A percentile compares a stretch with the other conserved stretches of the same genome.
Conservation (phyloP, 768 basidiomycete species). For the Psilocybe cubensis region DNA sequence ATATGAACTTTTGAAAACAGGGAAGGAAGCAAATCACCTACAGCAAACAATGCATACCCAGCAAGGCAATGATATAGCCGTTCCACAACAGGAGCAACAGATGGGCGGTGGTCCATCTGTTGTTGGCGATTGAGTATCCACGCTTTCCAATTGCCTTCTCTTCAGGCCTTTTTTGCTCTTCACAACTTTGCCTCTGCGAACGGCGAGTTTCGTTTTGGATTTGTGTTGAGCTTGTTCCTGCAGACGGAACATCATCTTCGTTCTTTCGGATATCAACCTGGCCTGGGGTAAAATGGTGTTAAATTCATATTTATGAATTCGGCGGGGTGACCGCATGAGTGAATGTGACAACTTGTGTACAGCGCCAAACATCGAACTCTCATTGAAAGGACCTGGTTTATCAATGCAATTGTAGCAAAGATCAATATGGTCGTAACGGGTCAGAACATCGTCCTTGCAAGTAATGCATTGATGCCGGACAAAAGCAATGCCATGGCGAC, state of each 20-base stretch:
- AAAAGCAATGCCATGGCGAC: conserved; percentile 6
- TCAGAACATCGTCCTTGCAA: conserved; percentile 14
- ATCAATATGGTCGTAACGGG: conserved; percentile 1
- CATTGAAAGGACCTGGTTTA: background rate
- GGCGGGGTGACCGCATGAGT: conserved; percentile 9
- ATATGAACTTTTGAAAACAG: background rate
- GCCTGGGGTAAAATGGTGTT: conserved; percentile 2
- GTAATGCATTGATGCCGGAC: conserved; percentile 14
- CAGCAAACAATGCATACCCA: conserved; percentile 15
- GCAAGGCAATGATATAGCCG: conserved; percentile 8
- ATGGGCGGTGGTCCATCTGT: background rate
- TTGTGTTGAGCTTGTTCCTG: background rate
- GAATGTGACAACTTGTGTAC: conserved; percentile 8
- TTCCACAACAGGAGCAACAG: conserved; percentile 5
- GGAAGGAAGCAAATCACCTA: background rate
- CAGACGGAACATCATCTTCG: conserved; percentile 10
- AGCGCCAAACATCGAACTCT: background rate
- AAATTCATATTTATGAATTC: conserved; percentile 9
- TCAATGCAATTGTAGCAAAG: conserved; percentile 14
- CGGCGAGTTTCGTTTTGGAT: background rate
- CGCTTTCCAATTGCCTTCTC: background rate
- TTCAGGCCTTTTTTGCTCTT: conserved; percentile 1
- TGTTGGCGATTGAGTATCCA: background rate
- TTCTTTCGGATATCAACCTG: conserved; percentile 11
- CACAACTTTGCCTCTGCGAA: background rate